A percentile compares a stretch with the other conserved stretches of the same genome.
Conservation (phyloP, 177 flowering plant genomes). For the Vitis hybrid region DNA sequence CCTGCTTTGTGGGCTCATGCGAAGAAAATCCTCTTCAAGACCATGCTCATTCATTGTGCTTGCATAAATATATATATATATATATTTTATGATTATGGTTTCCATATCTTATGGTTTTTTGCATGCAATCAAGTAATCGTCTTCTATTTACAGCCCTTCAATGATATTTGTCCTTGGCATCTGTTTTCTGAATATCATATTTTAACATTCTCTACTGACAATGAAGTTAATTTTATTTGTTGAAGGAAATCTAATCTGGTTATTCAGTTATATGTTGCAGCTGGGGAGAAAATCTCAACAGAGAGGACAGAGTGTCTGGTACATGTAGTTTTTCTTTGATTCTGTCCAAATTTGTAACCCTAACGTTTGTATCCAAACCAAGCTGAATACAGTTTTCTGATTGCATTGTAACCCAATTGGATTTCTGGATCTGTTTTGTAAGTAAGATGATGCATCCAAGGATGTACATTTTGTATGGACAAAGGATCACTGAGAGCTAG, state of each 20-base stretch:
- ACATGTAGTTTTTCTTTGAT: no score
- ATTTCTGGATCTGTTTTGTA: neutral
- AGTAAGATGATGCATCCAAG: neutral
- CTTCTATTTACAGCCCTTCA: neutral
- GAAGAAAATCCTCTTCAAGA: slow-evolving; percentile 25
- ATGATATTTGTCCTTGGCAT: neutral
- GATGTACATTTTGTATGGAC: no score
- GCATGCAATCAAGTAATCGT: slow-evolving; percentile 8
- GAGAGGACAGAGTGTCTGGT: neutral
- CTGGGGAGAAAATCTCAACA: slow-evolving; percentile 1
- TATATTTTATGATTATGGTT: slow-evolving; percentile 33
- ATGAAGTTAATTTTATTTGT: neutral
- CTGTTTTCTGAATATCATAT: neutral
- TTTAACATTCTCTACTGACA: neutral
- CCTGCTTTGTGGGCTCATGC: slow-evolving; percentile 22
- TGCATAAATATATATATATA: slow-evolving; percentile 30
- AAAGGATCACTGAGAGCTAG: no score
- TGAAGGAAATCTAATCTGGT: slow-evolving; percentile 7
- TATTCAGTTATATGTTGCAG: slow-evolving; percentile 9
- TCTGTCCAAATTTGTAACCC: no score
- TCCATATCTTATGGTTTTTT: slow-evolving; percentile 10
- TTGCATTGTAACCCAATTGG: neutral
- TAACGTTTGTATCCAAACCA: neutral
- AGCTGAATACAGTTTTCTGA: neutral
- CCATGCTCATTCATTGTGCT: slow-evolving; percentile 47